A percentile compares a stretch with the other conserved stretches of the same genome.
Evolutionary conservation across 768 basidiomycete genomes (phyloP).

Genomic region (Pholiota microspora): DNA sequence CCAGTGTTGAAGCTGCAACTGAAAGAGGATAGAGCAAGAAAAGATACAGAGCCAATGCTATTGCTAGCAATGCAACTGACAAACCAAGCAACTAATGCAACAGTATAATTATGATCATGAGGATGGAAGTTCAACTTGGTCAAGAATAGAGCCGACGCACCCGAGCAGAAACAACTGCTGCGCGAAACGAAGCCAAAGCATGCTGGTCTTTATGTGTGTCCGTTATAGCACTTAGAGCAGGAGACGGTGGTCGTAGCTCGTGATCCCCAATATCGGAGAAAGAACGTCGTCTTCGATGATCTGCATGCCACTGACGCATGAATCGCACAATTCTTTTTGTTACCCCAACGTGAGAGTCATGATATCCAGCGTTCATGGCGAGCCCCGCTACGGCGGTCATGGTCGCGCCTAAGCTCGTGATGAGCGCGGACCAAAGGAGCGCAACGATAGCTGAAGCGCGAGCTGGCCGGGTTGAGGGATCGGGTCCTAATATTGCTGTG

Average conservation of each 20-base stretch:
- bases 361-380: constrained; percentile 4
- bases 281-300: background rate
- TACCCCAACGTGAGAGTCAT: constrained; percentile 2
- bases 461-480: background rate
- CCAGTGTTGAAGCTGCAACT: background rate
- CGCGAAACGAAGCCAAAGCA: constrained; percentile 2
- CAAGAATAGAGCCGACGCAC: background rate
- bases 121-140: background rate
- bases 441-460: constrained; percentile 2
- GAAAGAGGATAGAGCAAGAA: constrained; percentile 5
- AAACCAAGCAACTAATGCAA: background rate
- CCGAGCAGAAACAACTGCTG: constrained; percentile 3
- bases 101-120: background rate
- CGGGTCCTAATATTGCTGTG: constrained; percentile 2
- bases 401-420: constrained; percentile 3
- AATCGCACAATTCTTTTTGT: constrained; percentile 1
- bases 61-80: constrained; percentile 2
- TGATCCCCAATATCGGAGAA: background rate
- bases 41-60: background rate
- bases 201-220: constrained; percentile 1
- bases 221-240: constrained; percentile 1
- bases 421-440: constrained; percentile 1
- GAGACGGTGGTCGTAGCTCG: background rate
- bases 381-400: constrained; percentile 7
- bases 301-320: constrained; percentile 1